Base-by-base conservation (phyloP, 2,329 filamentous ascomycete genomes). In the Exutisphaerella laricina region DNA sequence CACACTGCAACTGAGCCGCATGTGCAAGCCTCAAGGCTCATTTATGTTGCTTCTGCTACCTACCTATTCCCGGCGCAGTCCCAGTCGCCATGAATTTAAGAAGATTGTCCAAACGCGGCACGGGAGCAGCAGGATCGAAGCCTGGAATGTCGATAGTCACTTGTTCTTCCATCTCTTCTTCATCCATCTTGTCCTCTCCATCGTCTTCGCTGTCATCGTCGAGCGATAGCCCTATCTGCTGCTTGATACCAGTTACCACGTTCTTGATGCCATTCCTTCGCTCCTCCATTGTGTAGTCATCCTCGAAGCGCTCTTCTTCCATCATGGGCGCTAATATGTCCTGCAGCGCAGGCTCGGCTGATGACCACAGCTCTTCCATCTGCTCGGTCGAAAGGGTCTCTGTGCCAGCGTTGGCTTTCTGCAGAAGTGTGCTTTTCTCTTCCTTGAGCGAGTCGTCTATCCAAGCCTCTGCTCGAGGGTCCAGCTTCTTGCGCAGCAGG, bases 401-500 rank as follows among this genome's bases (percentile, higher is more conserved):
- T 2, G 26, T 14, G 16, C 36, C 38, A 35, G 51, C 25, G 50
- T 55, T 20, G 69, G 68, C 45, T 70, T 70, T 25, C 77, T 75
- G 1, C 80, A 83, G 39, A 33, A 34, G 26, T 8, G 36, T n/a
- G 28, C 37, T 33, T 20, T 43, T 45, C 7, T 29, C 28, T 7
- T 39, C 31, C 39, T 52, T 10, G 21, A 51, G 26, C 16, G 48
- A 44, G 28, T 79, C 70, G 16, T 79, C 76, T 18, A 90, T 80
- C 67, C 83, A 82, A 43, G 81, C 79, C 60, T 89, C 85, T 13
- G 88, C 80, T 17, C 78, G 74, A 0, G 86, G 85, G 53, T 92
- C 87, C 36, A 88, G 74, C 62, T 92, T 92, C 66, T 92, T 94
- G 28, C 87, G 82, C 22, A 94, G 70, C 2, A 94, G 71, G 55